Evolutionary conservation across 192 early-diverging fungal species (phyloP).

Genomic region (Haplosporangium gracile): DNA sequence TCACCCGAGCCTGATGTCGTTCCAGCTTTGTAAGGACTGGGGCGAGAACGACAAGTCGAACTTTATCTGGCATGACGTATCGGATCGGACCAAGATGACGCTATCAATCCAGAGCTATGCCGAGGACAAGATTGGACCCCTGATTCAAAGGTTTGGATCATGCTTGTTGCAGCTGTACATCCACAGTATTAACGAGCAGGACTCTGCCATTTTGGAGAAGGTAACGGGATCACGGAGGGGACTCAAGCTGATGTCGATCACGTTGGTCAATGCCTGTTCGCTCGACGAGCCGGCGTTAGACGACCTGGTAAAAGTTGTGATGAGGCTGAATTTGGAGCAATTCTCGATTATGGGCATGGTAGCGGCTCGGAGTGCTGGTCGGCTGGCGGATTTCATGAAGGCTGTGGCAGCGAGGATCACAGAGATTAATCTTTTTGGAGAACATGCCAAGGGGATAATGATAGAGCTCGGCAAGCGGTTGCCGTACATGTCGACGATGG

Average conservation of each 20-base stretch:
- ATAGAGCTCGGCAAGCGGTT: slow-evolving; percentile 28
- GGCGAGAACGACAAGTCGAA: slow-evolving; percentile 25
- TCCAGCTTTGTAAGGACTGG: slow-evolving; percentile 30
- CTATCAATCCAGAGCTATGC: slow-evolving; percentile 30
- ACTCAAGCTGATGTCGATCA: slow-evolving; percentile 30
- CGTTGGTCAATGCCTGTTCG: slow-evolving; percentile 20
- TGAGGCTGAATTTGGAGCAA: neutral
- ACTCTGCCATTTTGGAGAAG: slow-evolving; percentile 37
- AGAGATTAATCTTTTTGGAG: slow-evolving; percentile 27
- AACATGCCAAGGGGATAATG: slow-evolving; percentile 18
- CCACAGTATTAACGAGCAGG: slow-evolving; percentile 26
- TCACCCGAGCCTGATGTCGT: slow-evolving; percentile 31
- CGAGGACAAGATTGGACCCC: slow-evolving; percentile 43
- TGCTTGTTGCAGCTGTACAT: slow-evolving; percentile 32
- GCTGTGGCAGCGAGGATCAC: slow-evolving; percentile 34
- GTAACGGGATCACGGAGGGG: slow-evolving; percentile 26
- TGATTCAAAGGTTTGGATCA: slow-evolving; percentile 41
- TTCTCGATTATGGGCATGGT: slow-evolving; percentile 35
- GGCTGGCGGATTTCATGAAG: slow-evolving; percentile 32
- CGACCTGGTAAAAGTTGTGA: slow-evolving; percentile 29
- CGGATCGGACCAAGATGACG: slow-evolving; percentile 44
- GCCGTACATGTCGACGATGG: slow-evolving; percentile 23
- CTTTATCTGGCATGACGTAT: slow-evolving; percentile 34
- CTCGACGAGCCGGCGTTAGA: slow-evolving; percentile 21
- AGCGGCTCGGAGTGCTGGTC: neutral